These are phyloP conservation scores for Liriodendron chinense DNA, from an alignment of 164 flowering plant genomes.

Conservation along the genomic window DNA sequence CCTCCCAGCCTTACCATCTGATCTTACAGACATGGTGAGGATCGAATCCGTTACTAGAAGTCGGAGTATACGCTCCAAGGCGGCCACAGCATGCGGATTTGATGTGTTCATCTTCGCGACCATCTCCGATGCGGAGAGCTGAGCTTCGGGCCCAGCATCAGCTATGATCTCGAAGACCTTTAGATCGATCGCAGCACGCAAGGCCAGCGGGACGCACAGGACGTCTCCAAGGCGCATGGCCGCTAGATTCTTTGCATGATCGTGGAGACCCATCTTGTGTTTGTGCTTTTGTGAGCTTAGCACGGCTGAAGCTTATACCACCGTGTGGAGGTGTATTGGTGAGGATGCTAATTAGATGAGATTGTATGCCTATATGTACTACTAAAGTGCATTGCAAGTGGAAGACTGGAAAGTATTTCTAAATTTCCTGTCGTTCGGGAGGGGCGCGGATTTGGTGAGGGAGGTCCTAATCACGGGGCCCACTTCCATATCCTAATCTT, in stretches of 20 bases:
- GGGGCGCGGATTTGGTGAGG: too few species aligned
- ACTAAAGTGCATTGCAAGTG: too few species aligned
- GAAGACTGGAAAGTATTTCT: too few species aligned
- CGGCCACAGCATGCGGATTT: slow-evolving; percentile 6
- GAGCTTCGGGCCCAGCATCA: slow-evolving; percentile 9
- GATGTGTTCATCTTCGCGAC: slow-evolving; percentile 11
- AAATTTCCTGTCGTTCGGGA: too few species aligned
- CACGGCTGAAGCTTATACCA: too few species aligned
- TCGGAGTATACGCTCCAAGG: slow-evolving; percentile 20
- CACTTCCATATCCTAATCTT: too few species aligned
- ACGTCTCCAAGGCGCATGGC: not conserved
- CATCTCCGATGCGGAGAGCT: slow-evolving; percentile 9
- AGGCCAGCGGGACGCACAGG: slow-evolving; percentile 16
- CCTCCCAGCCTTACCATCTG: too few species aligned
- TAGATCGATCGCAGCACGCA: slow-evolving; percentile 4
- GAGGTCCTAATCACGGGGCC: too few species aligned
- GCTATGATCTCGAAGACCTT: slow-evolving; percentile 11
- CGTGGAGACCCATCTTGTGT: not conserved
- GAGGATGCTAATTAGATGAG: too few species aligned
- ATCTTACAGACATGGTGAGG: not conserved
- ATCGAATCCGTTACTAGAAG: slow-evolving; percentile 9
- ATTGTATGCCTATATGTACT: too few species aligned
- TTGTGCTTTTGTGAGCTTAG: too few species aligned
- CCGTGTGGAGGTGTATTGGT: too few species aligned
- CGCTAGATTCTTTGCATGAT: not conserved